Percentiles rank a stretch among this genome's conserved stretches.
phyloP scores from a whole-genome alignment of 2,329 filamentous ascomycete genomes.

The Coniosporium tulheliwenetii region DNA sequence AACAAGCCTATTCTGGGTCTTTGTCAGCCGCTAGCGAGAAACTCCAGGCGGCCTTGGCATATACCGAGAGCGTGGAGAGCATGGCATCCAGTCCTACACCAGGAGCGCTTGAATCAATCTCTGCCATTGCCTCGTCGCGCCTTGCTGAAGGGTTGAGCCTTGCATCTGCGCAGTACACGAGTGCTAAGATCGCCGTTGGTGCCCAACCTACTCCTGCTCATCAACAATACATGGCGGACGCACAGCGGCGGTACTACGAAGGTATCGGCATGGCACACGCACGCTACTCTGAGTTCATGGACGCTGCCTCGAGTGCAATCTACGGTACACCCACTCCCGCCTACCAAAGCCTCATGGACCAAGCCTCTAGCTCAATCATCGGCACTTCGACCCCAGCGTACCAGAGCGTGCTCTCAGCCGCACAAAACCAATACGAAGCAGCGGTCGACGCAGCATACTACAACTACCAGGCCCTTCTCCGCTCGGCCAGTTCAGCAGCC shows the following conservation, averaged over 20 bases:
- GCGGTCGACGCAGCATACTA: conserved; percentile 23
- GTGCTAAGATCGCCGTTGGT: conserved; percentile 49
- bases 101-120: conserved; percentile 39
- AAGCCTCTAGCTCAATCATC: conserved; percentile 13
- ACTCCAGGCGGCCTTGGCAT: conserved; percentile 38
- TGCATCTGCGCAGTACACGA: conserved; percentile 53
- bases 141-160: conserved; percentile 54
- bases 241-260: conserved; percentile 59
- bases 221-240: conserved; percentile 39
- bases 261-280: conserved; percentile 65
- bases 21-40: conserved; percentile 45
- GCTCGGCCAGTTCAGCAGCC: conserved; percentile 22
- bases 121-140: conserved; percentile 53
- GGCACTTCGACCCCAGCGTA: conserved; percentile 26
- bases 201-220: conserved; percentile 43
- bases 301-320: conserved; percentile 54
- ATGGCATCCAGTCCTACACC: conserved; percentile 18
- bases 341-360: conserved; percentile 17
- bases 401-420: conserved; percentile 18
- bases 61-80: conserved; percentile 28
- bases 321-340: conserved; percentile 48
- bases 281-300: conserved; percentile 60
- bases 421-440: conserved; percentile 18
- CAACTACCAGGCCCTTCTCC: conserved; percentile 22
- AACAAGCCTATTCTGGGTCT: conserved; percentile 51